phyloP scores from a whole-genome alignment of 495 filamentous ascomycete species.

The Penicillium verhagenii region DNA sequence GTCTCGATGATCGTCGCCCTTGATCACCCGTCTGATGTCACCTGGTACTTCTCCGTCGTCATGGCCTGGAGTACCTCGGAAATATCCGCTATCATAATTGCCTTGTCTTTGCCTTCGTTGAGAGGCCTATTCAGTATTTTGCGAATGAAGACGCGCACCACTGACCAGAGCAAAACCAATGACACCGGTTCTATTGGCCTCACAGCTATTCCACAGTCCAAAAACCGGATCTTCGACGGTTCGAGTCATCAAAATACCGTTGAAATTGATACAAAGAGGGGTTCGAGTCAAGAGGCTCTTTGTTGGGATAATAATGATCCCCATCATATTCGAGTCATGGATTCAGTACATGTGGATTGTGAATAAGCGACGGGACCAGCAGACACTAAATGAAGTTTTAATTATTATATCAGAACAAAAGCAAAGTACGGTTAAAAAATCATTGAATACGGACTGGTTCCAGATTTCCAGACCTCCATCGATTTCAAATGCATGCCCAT shows the following conservation, averaged over 20 bases:
- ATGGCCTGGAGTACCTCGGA: conserved; percentile 19
- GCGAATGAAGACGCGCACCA: not conserved
- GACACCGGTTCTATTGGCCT: not conserved
- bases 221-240: not conserved
- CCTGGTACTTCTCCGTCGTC: conserved; percentile 24
- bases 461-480: no score
- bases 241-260: not conserved
- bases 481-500: no score
- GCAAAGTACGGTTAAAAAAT: no score
- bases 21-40: conserved; percentile 13
- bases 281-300: not conserved
- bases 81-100: conserved; percentile 17
- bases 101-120: conserved; percentile 19
- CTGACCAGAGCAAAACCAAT: not conserved
- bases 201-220: not conserved
- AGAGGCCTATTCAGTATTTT: conserved; percentile 13
- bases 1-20: conserved; percentile 16
- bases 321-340: not conserved
- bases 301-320: not conserved
- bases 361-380: not conserved
- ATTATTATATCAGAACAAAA: not conserved
- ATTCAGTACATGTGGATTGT: not conserved
- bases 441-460: no score
- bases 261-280: not conserved
- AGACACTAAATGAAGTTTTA: not conserved